Evolutionary conservation across 306 rosid species (phyloP), one percentile per base, ranked within the genome.

Genomic region (barrel medic (Medicago truncatula)): DNA sequence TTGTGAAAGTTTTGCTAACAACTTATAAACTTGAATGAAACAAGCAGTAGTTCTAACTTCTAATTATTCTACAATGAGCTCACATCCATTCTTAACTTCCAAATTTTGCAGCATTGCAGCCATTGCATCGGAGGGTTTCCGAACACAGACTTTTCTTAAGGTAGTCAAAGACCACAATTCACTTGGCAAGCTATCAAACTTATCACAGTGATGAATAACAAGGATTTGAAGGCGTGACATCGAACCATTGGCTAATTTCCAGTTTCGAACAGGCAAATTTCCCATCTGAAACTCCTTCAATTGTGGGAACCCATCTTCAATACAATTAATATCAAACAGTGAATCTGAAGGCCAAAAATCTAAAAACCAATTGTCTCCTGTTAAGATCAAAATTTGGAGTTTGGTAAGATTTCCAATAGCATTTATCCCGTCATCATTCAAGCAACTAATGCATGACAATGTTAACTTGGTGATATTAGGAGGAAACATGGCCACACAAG

Each of bases 171-270:
- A 61, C 77, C 77, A 70, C 3, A 78, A 8, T 23, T 78, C 82
- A 71, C 46, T 34, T 60, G 82, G 77, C 18, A 78, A 66, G 56
- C 3, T 12, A 40, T n/a, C 17, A 64, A 69, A 70, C 4, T 0
- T 2, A 9, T 0, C 0, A n/a, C 72, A 38, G 0, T 0, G 0
- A 0, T 2, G 7, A 38, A 60, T 50, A 18, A 5, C 11, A 1
- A 70, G 1, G 8, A 3, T 14, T 2, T 78, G 36, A n/a, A 78
- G 82, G 18, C 36, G 34, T 38, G 65, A 34, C 76, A 78, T 70
- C 14, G 71, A 75, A 60, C 65, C 65, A 9, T 61, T 78, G n/a
- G 36, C 54, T 70, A 70, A 12, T 60, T 60, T 70, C 82, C 76
- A 78, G 21, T 16, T 77, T 41, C 1, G 50, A 4, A 67, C 44